Evolutionary conservation across 2,329 filamentous ascomycete genomes (phyloP).

Genomic region (Fusarium mexicanum): DNA sequence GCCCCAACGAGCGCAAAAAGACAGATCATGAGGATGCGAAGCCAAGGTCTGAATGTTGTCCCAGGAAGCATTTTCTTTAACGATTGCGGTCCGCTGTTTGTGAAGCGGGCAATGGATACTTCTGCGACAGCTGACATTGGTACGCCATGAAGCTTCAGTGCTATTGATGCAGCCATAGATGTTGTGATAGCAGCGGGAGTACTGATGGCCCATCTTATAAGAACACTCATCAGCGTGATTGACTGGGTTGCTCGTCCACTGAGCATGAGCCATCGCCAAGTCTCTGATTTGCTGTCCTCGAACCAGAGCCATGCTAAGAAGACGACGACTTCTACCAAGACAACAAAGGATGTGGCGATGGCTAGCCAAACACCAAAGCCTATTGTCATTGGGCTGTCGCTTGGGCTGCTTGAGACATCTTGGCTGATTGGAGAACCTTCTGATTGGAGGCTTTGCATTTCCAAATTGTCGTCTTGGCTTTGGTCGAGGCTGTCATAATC

Average conservation of each 20-base stretch:
- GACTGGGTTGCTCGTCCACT: neutral
- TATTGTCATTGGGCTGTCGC: no score
- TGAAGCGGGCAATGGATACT: neutral
- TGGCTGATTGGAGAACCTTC: neutral
- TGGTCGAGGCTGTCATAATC: neutral
- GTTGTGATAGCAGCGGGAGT: neutral
- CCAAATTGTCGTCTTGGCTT: no score
- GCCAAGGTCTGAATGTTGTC: neutral
- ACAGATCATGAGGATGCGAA: neutral
- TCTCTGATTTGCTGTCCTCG: no score
- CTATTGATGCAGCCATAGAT: neutral
- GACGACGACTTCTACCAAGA: no score
- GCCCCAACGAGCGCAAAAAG: fast-evolving
- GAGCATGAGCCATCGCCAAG: neutral
- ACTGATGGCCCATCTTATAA: neutral
- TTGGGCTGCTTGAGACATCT: no score
- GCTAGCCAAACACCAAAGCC: no score
- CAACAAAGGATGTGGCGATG: no score
- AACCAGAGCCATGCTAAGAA: neutral
- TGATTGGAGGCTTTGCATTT: neutral
- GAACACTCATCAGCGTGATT: neutral
- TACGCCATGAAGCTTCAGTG: neutral
- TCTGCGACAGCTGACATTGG: fast-evolving
- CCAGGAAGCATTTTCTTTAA: neutral
- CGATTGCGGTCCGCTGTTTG: neutral